Evolutionary conservation across 139 green algal genomes (phyloP).

Genomic region (Bryopsis sp.): DNA sequence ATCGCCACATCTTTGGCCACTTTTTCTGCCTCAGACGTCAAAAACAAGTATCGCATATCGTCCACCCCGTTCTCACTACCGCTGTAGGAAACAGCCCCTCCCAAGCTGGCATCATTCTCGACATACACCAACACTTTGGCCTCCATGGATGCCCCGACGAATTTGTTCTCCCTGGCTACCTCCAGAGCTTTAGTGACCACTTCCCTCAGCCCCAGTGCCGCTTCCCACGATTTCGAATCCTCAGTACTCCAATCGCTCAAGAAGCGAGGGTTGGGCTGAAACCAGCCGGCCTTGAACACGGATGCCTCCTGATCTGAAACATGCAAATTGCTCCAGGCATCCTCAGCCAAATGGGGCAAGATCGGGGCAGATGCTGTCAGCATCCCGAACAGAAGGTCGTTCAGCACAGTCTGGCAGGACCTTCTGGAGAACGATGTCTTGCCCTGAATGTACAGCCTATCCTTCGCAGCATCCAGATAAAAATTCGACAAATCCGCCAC

Average conservation of each 20-base stretch:
- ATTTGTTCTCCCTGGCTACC: conserved; percentile 49
- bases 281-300: conserved; percentile 75
- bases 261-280: conserved; percentile 39
- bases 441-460: conserved; percentile 78
- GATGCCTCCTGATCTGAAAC: conserved; percentile 15
- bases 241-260: conserved; percentile 7
- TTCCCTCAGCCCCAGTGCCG: conserved; percentile 44
- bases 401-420: conserved; percentile 79
- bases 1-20: neutral
- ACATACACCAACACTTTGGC: conserved; percentile 65
- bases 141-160: conserved; percentile 74
- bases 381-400: conserved; percentile 49
- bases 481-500: conserved; percentile 86
- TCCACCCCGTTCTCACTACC: conserved; percentile 64
- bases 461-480: conserved; percentile 95
- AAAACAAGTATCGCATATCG: conserved; percentile 72
- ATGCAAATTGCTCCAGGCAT: conserved; percentile 79
- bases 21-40: conserved; percentile 44
- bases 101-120: conserved; percentile 27
- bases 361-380: conserved; percentile 67
- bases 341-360: conserved; percentile 92
- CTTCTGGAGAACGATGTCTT: conserved; percentile 42
- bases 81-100: conserved; percentile 27
- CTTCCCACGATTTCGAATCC: conserved; percentile 36
- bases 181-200: conserved; percentile 74